Base-by-base conservation (phyloP, 768 basidiomycete species). In the Obba rivulosa region DNA sequence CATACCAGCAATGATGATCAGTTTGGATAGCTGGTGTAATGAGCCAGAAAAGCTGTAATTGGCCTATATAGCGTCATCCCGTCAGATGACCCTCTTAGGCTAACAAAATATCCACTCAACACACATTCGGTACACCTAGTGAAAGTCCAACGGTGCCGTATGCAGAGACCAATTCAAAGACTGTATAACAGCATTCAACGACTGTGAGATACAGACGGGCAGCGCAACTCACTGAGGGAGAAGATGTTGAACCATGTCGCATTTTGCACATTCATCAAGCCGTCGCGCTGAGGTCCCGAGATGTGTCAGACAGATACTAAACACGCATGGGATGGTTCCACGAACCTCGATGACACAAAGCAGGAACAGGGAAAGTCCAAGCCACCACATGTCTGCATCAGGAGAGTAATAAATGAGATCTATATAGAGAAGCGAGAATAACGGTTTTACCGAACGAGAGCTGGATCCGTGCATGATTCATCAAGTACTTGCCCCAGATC, bases 81-180 rank as follows among this genome's bases (percentile, higher is more conserved):
- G 1, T 78, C 59, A 1, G 73, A 73, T 18, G 73, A 61, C 0
- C 60, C 71, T 23, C 76, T n/a, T n/a, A n/a, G n/a, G n/a, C n/a
- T n/a, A n/a, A n/a, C n/a, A n/a, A n/a, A n/a, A n/a, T n/a, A n/a
- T n/a, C n/a, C n/a, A n/a, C n/a, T n/a, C n/a, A n/a, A 64, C 83
- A 53, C 48, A 92, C 92, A 7, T 70, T 73, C 8, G 85, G 81
- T 18, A 87, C 74, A 2, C 95, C 94, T 2, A 95, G 74, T 61
- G 85, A 91, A n/a, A 98, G 76, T 0, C 95, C 94, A 46, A 96
- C 87, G 11, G 84, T 83, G 1, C 88, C 91, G 62, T 92, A 92
- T 1, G 87, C 89, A 16, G 89, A 92, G 5, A 91, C 85, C 37
- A 92, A 58, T 62, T 94, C 91, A 55, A 93, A 93, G 16, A 88